Base-by-base conservation (phyloP, 2,329 filamentous ascomycete species). In the Diaporthe caulivora region DNA sequence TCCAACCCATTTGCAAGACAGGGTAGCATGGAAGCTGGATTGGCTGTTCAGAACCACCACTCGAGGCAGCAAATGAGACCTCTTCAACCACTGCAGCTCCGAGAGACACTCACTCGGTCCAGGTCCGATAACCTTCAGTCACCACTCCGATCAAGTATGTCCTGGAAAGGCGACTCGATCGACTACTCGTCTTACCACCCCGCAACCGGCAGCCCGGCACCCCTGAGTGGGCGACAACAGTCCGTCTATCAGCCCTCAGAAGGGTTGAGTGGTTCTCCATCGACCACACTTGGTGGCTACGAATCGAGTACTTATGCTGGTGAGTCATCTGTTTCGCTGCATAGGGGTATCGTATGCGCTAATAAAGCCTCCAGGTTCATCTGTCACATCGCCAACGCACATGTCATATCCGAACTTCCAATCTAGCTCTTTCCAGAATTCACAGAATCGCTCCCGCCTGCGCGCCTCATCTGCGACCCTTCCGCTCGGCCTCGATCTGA, bases 81-180 rank as follows among this genome's bases (percentile, higher is more conserved):
- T 6, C 80, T 91, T 8, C 89, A 91, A 77, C 88, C 89, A n/a
- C 84, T 90, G 15, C 88, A 91, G 68, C 84, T 91, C 37, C 84
- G 89, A 53, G 90, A 91, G 69, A 86, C 89, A 2, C 86, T 91
- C 82, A 85, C 86, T 8, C 85, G 89, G 72, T 87, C 89, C 15
- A 85, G 90, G 75, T 87, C 89, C 3, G 89, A 91, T 64, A 89
- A 85, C 15, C 80, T 91, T 18, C 88, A 91, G 74, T 91, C 89
- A 18, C 89, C 90, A 3, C 81, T 92, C 58, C 84, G 89, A 47
- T 86, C 89, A 13, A 89, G 87, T 78, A 89, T 91, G 87, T 88
- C 89, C 17, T 92, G 90, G 90, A 91, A 91, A 79, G 87, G 88
- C 18, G 88, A 90, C 75, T 83, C 87, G 1, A 86, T 91, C 72